A percentile compares a stretch with the other conserved stretches of the same genome.
phyloP scores from a whole-genome alignment of 805 yeast genomes.

The Candida pseudoglaebosa region DNA sequence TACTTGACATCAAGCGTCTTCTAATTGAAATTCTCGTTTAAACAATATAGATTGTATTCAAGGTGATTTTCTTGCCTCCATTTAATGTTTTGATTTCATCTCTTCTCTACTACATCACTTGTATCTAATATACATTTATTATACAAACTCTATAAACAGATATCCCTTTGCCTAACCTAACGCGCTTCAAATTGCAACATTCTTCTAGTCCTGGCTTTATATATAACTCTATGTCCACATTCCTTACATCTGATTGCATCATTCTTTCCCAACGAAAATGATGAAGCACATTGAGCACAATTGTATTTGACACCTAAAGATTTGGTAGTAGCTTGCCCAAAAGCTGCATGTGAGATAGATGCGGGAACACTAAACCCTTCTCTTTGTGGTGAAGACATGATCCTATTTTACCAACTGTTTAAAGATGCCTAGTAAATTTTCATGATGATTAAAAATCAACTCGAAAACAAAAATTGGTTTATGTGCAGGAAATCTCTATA shows the following conservation, averaged over 20 bases:
- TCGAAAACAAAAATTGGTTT: not conserved
- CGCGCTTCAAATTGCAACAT: conserved; percentile 64
- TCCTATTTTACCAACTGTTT: not conserved
- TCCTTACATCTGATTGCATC: conserved; percentile 98
- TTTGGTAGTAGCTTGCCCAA: conserved; percentile 64
- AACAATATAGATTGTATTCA: too few relatives aligned
- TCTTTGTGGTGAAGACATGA: conserved; percentile 54
- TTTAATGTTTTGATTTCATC: too few relatives aligned
- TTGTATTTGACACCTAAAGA: conserved; percentile 86
- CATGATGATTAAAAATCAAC: conserved; percentile 1
- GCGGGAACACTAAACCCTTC: conserved; percentile 87
- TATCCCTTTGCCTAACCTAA: conserved; percentile 12
- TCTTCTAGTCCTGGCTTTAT: conserved; percentile 96
- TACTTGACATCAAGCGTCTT: too few relatives aligned
- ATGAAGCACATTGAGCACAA: conserved; percentile 94
- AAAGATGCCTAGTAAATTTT: not conserved
- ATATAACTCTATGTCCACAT: conserved; percentile 96
- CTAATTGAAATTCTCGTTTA: too few relatives aligned
- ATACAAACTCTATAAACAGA: conserved; percentile 1
- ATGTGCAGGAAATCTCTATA: not conserved
- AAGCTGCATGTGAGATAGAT: conserved; percentile 69
- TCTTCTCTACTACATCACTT: too few relatives aligned
- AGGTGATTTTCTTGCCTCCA: too few relatives aligned
- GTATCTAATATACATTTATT: not conserved
- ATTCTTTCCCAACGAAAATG: conserved; percentile 80